Evolutionary conservation across 2,329 filamentous ascomycete species (phyloP), one percentile per base, ranked within the genome.

Genomic region (Monilinia laxa): DNA sequence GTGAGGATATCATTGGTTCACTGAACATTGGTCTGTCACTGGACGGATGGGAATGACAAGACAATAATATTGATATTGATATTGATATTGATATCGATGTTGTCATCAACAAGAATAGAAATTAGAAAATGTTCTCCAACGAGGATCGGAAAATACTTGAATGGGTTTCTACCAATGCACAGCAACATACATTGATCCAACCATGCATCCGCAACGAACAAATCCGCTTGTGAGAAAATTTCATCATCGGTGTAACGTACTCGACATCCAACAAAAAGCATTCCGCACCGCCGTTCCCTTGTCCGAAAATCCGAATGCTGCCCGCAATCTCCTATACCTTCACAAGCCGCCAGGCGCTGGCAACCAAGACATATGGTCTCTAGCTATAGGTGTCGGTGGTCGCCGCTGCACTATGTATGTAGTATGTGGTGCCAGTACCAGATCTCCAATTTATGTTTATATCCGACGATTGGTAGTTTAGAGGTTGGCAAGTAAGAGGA

Each of bases 11-110:
- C 4, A 35, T 55, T 55, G 53, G 53, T n/a, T 55, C 45, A 2
- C n/a, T 23, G 18, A 20, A 55, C 2, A 35, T 60, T 60, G 28
- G 57, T 38, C 42, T 60, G 57, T 60, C 57, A 60, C 57, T 60
- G 42, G 57, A 60, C 57, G 28, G 57, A 51, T 60, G 28, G 12
- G 49, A 49, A 60, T 49, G 42, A 49, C 42, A 35, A 20, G 42
- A 47, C 28, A 23, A 45, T 45, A 25, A 28, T 25, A 12, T 20
- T n/a, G 20, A 57, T 25, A 40, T 16, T 9, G 31, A 35, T 35
- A 35, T 35, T 6, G 28, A 31, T 31, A 31, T 31, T 18, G 31
- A n/a, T 5, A 20, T n/a, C 23, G 42, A 58, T 11, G 47, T 7
- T 23, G 20, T 45, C 16, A 28, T 20, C 56, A 47, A 59, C 4